Percentiles rank a stretch among this genome's conserved stretches.
Evolutionary conservation across 257 asterid species (phyloP).

Genomic region (Capsicum rhomboideum): DNA sequence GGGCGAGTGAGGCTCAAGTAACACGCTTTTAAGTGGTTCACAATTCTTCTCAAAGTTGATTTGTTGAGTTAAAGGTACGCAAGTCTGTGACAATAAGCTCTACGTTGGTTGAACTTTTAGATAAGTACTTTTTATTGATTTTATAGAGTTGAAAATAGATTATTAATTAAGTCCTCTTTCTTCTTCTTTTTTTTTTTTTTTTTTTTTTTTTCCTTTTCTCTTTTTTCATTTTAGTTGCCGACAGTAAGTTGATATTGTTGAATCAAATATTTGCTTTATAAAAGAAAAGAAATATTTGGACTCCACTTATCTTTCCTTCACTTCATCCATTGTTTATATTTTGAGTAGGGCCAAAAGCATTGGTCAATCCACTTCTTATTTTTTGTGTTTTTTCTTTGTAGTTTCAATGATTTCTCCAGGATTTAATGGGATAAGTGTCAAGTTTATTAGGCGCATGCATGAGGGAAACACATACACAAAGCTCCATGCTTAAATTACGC

Average conservation of each 20-base stretch:
- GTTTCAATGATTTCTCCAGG: neutral
- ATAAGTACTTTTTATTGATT: neutral
- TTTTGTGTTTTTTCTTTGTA: neutral
- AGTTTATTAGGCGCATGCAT: neutral
- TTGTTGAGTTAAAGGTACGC: neutral
- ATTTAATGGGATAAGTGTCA: neutral
- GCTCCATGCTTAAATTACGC: conserved; percentile 5
- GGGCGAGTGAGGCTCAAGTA: too few species aligned
- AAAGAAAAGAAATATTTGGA: neutral
- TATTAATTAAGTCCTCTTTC: neutral
- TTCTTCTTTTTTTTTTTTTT: too few species aligned
- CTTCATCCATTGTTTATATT: neutral
- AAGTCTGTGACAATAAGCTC: neutral
- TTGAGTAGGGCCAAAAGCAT: neutral
- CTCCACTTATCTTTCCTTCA: neutral
- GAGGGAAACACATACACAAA: neutral
- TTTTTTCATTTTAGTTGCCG: neutral
- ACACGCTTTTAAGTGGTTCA: too few species aligned
- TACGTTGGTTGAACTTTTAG: neutral
- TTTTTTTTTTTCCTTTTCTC: too few species aligned
- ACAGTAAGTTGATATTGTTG: neutral
- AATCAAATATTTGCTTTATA: neutral
- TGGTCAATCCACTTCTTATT: neutral
- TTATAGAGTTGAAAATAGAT: neutral
- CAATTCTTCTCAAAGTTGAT: too few species aligned